phyloP scores from a whole-genome alignment of 495 filamentous ascomycete species.

The Umbilicaria muhlenbergii region DNA sequence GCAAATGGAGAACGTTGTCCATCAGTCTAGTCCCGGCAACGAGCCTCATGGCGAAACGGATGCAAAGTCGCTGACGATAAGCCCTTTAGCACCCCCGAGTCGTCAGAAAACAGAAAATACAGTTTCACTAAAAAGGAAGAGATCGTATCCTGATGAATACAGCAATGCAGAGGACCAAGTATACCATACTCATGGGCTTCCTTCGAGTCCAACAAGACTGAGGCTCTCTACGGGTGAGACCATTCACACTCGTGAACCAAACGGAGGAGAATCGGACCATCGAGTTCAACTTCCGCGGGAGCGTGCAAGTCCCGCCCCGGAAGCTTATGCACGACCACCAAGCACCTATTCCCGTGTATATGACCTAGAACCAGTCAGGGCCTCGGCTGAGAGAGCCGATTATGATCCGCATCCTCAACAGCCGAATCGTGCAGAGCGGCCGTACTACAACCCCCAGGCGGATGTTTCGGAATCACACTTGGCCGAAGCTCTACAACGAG shows the following conservation, averaged over 20 bases:
- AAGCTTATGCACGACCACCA: constrained; percentile 17
- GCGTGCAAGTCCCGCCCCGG: constrained; percentile 13
- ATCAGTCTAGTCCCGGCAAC: background rate
- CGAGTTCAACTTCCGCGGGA: constrained; percentile 18
- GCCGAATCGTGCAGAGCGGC: constrained; percentile 28
- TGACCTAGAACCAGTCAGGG: constrained; percentile 16
- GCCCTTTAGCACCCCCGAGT: constrained; percentile 6
- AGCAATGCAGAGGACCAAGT: constrained; percentile 5
- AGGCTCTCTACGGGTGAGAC: background rate
- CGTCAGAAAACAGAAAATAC: constrained; percentile 5
- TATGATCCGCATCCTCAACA: constrained; percentile 26
- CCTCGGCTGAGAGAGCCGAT: constrained; percentile 26
- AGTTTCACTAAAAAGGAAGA: constrained; percentile 11
- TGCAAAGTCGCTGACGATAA: background rate
- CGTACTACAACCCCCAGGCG: constrained; percentile 24
- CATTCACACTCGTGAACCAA: no score
- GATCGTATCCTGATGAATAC: constrained; percentile 11
- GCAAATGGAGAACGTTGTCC: no score
- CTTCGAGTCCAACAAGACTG: constrained; percentile 7
- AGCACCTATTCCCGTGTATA: constrained; percentile 13
- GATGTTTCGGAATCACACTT: constrained; percentile 26
- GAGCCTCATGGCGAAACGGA: constrained; percentile 9
- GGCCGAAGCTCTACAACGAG: constrained; percentile 34
- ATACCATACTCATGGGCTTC: constrained; percentile 7
- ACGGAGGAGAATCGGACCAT: constrained; percentile 15